These are phyloP conservation scores for Sordariomycetes sp. DNA, from an alignment of 2,329 filamentous ascomycete species.

Conservation along the genomic window DNA sequence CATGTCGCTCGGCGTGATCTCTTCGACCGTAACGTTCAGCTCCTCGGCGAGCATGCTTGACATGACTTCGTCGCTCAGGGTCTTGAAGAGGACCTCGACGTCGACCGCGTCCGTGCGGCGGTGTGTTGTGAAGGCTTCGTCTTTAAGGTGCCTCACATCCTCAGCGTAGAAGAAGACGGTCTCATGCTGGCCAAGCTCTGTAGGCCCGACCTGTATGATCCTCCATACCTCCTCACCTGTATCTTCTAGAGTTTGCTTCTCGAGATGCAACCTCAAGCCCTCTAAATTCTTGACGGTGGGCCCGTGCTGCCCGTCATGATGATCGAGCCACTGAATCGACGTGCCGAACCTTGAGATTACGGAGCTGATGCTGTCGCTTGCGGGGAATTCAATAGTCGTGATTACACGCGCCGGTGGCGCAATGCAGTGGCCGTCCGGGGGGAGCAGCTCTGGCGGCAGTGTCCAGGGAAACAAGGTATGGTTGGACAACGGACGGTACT, in stretches of 20 bases:
- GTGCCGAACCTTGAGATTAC: constrained; percentile 21
- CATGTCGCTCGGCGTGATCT: background rate
- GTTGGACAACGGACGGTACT: constrained; percentile 53
- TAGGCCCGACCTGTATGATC: constrained; percentile 72
- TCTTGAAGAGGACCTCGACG: constrained; percentile 48
- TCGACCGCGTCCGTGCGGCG: constrained; percentile 67
- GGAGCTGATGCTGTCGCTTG: constrained; percentile 26
- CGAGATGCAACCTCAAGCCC: constrained; percentile 55
- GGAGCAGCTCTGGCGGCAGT: constrained; percentile 65
- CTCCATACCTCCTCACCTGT: constrained; percentile 45
- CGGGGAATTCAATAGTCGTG: constrained; percentile 56
- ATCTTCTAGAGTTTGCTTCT: constrained; percentile 46
- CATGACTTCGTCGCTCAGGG: constrained; percentile 11
- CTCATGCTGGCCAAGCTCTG: constrained; percentile 79
- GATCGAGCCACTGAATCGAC: constrained; percentile 22
- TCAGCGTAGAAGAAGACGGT: constrained; percentile 72
- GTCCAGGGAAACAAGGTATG: constrained; percentile 93
- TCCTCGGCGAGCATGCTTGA: constrained; percentile 14
- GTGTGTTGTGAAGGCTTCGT: constrained; percentile 75
- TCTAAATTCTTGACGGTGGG: constrained; percentile 43
- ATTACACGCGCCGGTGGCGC: constrained; percentile 62
- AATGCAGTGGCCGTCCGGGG: constrained; percentile 67
- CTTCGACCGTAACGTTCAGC: constrained; percentile 13
- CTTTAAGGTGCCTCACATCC: constrained; percentile 65
- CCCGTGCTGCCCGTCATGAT: no score